Evolutionary conservation across 2,329 filamentous ascomycete species (phyloP), one percentile per base, ranked within the genome.

Genomic region (Huntiella moniliformis): DNA sequence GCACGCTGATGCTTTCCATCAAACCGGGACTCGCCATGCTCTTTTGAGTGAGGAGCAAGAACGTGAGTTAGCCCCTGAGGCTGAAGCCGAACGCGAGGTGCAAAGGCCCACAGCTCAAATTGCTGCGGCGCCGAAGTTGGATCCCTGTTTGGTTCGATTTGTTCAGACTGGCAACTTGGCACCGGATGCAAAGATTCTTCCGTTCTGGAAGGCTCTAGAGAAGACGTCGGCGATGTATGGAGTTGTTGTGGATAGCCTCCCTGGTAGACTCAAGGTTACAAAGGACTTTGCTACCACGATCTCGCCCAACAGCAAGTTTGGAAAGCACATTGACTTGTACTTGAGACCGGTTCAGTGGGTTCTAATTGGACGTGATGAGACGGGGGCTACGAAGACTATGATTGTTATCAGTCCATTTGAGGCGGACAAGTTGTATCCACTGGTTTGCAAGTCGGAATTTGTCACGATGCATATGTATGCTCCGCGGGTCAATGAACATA

Each of bases 1-100:
- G 18, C 39, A 39, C 4, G 35, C 44, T 13, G 17, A 36, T 10
- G 22, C 34, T 18, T 46, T 49, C 37, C 15, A 31, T 28, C 22
- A 28, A 28, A 6, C 22, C 22, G 22, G 22, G 7, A 5, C 44
- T 7, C 34, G 15, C 8, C 11, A 32, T 5, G 60, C 62, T 0
- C 58, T 59, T 0, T 57, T 81, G 0, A 60, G 71, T 2, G 76
- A 82, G 53, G 79, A 84, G 48, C 76, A 83, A 51, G 79, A 84
- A 54, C 65, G 78, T 0, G 79, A 83, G 51, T 60, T 84, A 0
- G 64, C 73, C 0, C 74, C 74, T 0, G 78, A 85, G 50, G 66
- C 72, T 1, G 73, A 83, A 51, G 59, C 68, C 18, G 73, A 83
- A 53, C 60, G 66, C 1, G 60, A 80, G 42, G 52, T 73, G 1